These are phyloP conservation scores for Podila epigama DNA, from an alignment of 192 early-diverging fungal species.

Conservation along the genomic window DNA sequence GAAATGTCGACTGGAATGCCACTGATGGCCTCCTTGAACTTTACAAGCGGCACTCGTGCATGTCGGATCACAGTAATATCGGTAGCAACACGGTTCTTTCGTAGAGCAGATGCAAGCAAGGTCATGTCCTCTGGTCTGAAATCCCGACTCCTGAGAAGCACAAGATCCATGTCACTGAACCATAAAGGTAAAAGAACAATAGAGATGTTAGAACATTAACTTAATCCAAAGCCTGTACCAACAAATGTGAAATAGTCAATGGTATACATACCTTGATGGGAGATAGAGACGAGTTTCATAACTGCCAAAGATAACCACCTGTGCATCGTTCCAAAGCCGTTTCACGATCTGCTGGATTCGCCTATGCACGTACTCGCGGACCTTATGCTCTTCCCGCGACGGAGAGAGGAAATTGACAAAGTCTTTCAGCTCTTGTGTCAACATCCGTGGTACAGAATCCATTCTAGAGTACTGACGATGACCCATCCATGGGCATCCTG, in stretches of 20 bases:
- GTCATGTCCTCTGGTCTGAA: not conserved
- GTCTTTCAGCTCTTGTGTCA: constrained; percentile 73
- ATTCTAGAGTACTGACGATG: constrained; percentile 6
- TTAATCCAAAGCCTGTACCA: not conserved
- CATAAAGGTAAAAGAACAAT: not conserved
- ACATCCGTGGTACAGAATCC: constrained; percentile 4
- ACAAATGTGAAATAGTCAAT: not conserved
- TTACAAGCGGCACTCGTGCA: constrained; percentile 88
- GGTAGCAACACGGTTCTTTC: constrained; percentile 49
- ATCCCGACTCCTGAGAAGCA: not conserved
- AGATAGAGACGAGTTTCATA: constrained; percentile 87
- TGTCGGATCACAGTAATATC: constrained; percentile 63
- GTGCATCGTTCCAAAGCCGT: constrained; percentile 49
- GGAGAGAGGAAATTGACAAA: constrained; percentile 85
- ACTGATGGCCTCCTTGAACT: constrained; percentile 79
- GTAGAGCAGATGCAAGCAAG: constrained; percentile 26
- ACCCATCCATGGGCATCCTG: constrained; percentile 35
- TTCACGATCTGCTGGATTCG: constrained; percentile 65
- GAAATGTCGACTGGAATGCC: constrained; percentile 82
- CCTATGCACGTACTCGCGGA: constrained; percentile 76
- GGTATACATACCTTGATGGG: constrained; percentile 69
- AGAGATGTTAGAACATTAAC: not conserved
- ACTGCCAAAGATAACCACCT: constrained; percentile 84
- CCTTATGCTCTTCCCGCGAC: constrained; percentile 77
- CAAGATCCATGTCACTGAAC: constrained; percentile 56